These are phyloP conservation scores for Boletus semigastroideus DNA, from an alignment of 1,284 basidiomycete species.

Conservation along the genomic window DNA sequence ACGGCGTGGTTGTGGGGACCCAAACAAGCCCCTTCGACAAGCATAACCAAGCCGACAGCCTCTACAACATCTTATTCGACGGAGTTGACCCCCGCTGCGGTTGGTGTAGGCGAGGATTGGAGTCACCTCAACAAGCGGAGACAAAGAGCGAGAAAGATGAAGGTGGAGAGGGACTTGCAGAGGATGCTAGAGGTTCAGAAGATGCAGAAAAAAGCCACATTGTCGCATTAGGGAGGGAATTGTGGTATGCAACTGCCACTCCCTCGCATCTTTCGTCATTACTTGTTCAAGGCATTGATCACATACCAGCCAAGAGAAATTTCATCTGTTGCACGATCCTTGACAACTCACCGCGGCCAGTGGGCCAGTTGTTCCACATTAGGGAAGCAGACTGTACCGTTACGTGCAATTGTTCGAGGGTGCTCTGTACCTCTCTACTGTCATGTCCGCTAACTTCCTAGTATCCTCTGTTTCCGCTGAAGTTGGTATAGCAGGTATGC, in stretches of 20 bases:
- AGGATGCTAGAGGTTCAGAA: slow-evolving; percentile 32
- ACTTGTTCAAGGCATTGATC: neutral
- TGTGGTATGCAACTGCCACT: too few relatives aligned
- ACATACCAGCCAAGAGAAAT: neutral
- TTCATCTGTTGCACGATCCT: neutral
- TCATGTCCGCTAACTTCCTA: too few relatives aligned
- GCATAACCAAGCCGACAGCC: neutral
- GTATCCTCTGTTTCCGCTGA: too few relatives aligned
- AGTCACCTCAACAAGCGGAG: slow-evolving; percentile 56
- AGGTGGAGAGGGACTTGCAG: slow-evolving; percentile 36
- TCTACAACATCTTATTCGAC: slow-evolving; percentile 5
- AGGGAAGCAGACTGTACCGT: neutral
- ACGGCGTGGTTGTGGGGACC: slow-evolving; percentile 42
- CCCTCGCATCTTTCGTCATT: neutral
- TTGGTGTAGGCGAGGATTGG: slow-evolving; percentile 54
- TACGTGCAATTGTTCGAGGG: too few relatives aligned
- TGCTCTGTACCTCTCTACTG: too few relatives aligned
- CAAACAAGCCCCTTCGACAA: slow-evolving; percentile 11
- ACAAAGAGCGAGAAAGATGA: slow-evolving; percentile 40
- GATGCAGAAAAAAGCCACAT: slow-evolving; percentile 6
- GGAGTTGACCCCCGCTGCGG: slow-evolving; percentile 33
- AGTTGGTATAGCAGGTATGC: too few relatives aligned
- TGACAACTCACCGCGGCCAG: too few relatives aligned
- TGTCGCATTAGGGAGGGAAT: neutral
- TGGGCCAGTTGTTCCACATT: neutral